Conservation (phyloP, 2,329 filamentous ascomycete genomes). For the Ophiocordyceps camponoti-floridani region DNA sequence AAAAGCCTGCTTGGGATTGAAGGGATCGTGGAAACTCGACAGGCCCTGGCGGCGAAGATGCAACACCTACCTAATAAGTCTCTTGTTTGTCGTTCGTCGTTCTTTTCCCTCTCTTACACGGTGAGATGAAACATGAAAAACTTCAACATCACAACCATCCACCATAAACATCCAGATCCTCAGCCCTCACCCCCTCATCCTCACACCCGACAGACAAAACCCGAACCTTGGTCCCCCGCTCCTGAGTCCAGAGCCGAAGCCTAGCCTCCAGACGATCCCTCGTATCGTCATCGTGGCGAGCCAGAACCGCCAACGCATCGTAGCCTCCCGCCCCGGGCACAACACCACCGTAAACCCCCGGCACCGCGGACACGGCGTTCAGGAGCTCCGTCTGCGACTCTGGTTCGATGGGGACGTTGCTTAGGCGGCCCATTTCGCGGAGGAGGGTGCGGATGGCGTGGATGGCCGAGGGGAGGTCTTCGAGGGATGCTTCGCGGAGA, state of each 20-base stretch:
- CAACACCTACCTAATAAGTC: no score
- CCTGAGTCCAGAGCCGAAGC: conserved; percentile 44
- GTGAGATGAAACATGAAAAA: not conserved
- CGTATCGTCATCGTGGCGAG: conserved; percentile 54
- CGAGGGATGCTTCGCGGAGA: conserved; percentile 31
- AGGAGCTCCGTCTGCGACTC: conserved; percentile 67
- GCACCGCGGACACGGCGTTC: conserved; percentile 51
- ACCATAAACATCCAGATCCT: conserved; percentile 24
- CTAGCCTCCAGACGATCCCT: conserved; percentile 40
- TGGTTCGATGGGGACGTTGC: conserved; percentile 79
- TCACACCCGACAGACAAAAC: conserved; percentile 55
- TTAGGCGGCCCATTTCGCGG: conserved; percentile 55
- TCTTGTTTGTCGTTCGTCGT: no score
- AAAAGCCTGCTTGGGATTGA: no score
- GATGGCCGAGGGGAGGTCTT: conserved; percentile 27
- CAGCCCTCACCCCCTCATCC: conserved; percentile 43
- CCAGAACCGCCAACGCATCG: conserved; percentile 70
- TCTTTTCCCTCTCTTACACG: no score
- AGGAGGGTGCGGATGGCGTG: conserved; percentile 42
- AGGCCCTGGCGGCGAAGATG: no score
- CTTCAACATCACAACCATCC: conserved; percentile 22
- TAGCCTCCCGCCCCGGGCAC: conserved; percentile 90
- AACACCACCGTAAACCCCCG: conserved; percentile 77
- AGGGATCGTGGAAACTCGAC: no score
- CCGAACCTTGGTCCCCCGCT: conserved; percentile 44